These are phyloP conservation scores for Raffaelea arxii DNA, from an alignment of 2,329 filamentous ascomycete genomes.

Conservation along the genomic window DNA sequence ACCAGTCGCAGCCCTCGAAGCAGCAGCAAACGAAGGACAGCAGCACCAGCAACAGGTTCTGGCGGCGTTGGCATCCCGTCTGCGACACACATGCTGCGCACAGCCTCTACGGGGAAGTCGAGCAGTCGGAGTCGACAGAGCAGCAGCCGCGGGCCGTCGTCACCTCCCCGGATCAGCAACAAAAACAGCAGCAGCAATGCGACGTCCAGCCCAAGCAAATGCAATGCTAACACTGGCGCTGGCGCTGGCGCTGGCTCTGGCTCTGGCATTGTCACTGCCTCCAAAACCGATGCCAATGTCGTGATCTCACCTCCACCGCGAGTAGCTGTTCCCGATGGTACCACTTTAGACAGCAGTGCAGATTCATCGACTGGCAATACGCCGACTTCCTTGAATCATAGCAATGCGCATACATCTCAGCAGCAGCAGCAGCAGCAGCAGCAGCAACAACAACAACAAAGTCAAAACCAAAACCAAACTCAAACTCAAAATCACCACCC, in stretches of 20 bases:
- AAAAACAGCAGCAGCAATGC: conserved; percentile 11
- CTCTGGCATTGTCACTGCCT: conserved; percentile 18
- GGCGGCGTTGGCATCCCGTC: too few species aligned
- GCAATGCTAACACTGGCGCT: neutral
- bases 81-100: too few species aligned
- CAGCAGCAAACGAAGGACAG: too few species aligned
- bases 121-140: too few species aligned
- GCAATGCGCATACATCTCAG: conserved; percentile 1
- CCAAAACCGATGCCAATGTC: conserved; percentile 17
- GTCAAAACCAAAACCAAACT: neutral
- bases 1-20: too few species aligned
- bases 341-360: neutral
- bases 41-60: too few species aligned
- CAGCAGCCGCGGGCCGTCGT: too few species aligned
- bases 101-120: too few species aligned
- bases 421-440: conserved; percentile 1
- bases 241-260: conserved; percentile 13
- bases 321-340: conserved; percentile 18
- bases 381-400: conserved; percentile 18
- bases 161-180: too few species aligned
- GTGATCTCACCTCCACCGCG: conserved; percentile 31
- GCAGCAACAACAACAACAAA: neutral
- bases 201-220: neutral
- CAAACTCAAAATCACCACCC: neutral
- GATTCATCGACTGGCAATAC: conserved; percentile 16